Evolutionary conservation across 2,329 filamentous ascomycete genomes (phyloP), one percentile per base, ranked within the genome.

Genomic region (Fusarium sp.): DNA sequence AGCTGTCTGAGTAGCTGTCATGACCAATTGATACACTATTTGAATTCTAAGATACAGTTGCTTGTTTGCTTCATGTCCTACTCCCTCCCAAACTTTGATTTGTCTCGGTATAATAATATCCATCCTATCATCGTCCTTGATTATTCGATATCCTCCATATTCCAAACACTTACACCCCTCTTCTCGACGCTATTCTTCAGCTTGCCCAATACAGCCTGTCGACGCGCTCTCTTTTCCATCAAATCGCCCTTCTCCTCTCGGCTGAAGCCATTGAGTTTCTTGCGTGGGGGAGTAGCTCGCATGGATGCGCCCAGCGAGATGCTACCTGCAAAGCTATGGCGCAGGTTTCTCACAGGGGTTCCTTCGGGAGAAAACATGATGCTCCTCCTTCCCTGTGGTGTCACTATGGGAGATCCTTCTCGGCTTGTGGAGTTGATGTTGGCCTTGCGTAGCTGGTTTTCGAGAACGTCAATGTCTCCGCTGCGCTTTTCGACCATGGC

Each of bases 401-500:
- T 82, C 61, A 75, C 73, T 75, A 79, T 77, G 2, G 81, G 83
- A 21, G 78, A 84, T 38, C 76, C 82, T 74, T 85, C 81, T 39
- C 83, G 78, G 74, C 80, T 84, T 13, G 66, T 71, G 9, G 83
- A 79, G 11, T 80, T 78, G 13, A 93, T 80, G 9, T 86, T 86
- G 23, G 97, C 80, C 77, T 90, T 93, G 62, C 92, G 90, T 82
- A 99, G 89, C 77, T 97, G 93, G 47, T 90, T 88, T 80, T 98
- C 96, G 31, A 98, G 85, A 9, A 97, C 89, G 77, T 97, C 93
- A 53, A 99, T 90, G 74, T 98, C 95, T 60, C 91, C 93, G 76
- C 92, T 96, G 77, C 93, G 92, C 81, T 93, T 93, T 83, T 98
- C 93, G 1, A 92, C 92, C 91, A 98, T 95, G 63, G 85, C 88